Evolutionary conservation across 352 stramenopile genomes (phyloP), one percentile per base, ranked within the genome.

Genomic region (Phytophthora litchii): DNA sequence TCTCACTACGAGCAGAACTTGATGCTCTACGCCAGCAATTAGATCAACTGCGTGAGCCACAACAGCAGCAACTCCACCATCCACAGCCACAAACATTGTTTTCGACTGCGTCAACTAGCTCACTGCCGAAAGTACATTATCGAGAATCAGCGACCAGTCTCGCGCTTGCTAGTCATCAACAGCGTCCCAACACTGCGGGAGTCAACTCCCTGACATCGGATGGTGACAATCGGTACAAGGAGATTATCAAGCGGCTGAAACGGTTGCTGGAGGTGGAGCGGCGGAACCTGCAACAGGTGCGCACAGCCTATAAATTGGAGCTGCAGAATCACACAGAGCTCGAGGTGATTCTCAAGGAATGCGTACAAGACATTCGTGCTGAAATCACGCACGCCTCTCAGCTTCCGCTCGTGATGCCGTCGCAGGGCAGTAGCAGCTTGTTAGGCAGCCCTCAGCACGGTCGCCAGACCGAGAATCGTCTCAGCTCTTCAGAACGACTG

Each of bases 191-290:
- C 27, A 83, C 65, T 0, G 56, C 50, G 3, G 51, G 60, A 9
- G 46, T 55, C 2, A 60, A 47, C 12, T 45, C 36, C 1, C 10
- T 65, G 21, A 25, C 41, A n/a, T 55, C 72, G 0, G 74, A 91
- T 29, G 62, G 72, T 0, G 83, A 96, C 63, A 85, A 77, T 42
- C 77, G 88, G 14, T 97, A 97, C 74, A 97, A 97, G 62, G 90
- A 97, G 48, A 94, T 97, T 48, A 96, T 97, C 61, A 95, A 95
- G 67, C 74, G 90, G 7, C 68, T 97, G 20, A 97, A 97, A 70
- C 78, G 88, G 6, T 66, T 97, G 34, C 68, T 97, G 6, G 91
- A 97, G 36, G 76, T 86, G 11, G 91, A 97, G 70, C 64, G 88
- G 23, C 74, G 78, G 13, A 96, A 94, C 25, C 52, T 96, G 23